Evolutionary conservation across 176 grass and related monocot genomes (phyloP).

Genomic region (Thalia dealbata): DNA sequence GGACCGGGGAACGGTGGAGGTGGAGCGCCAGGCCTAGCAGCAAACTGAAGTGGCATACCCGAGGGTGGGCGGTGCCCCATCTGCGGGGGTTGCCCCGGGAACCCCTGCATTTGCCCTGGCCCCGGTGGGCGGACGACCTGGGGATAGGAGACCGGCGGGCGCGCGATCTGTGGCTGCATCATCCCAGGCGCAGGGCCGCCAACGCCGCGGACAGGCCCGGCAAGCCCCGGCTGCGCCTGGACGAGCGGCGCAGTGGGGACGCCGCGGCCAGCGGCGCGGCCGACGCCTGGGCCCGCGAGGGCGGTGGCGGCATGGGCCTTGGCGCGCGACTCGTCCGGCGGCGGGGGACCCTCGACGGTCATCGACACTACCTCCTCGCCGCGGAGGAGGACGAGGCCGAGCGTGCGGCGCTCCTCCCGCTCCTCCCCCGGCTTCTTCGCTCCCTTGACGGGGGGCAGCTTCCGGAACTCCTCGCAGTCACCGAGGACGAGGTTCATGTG

Average conservation of each 20-base stretch:
- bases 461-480: constrained; percentile 99
- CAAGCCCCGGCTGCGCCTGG: constrained; percentile 72
- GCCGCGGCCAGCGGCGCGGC: constrained; percentile 62
- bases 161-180: constrained; percentile 96
- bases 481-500: constrained; percentile 99
- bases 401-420: constrained; percentile 84
- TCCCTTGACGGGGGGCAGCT: constrained; percentile 69
- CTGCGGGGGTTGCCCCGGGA: constrained; percentile 4
- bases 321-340: constrained; percentile 81
- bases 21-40: constrained; percentile 49
- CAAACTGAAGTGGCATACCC: constrained; percentile 46
- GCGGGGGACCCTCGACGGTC: constrained; percentile 93
- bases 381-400: constrained; percentile 89
- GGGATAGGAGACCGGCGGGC: constrained; percentile 70
- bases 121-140: constrained; percentile 48
- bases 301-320: constrained; percentile 45
- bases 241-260: constrained; percentile 63
- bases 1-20: constrained; percentile 40
- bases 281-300: constrained; percentile 55
- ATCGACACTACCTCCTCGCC: constrained; percentile 96
- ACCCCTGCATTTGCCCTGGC: constrained; percentile 19
- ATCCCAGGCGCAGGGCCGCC: constrained; percentile 77
- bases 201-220: constrained; percentile 65
- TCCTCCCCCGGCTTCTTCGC: constrained; percentile 46
- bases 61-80: constrained; percentile 31